A percentile compares a stretch with the other conserved stretches of the same genome.
phyloP scores from a whole-genome alignment of 768 basidiomycete species.

The Lanmaoa pseudosensibilis region DNA sequence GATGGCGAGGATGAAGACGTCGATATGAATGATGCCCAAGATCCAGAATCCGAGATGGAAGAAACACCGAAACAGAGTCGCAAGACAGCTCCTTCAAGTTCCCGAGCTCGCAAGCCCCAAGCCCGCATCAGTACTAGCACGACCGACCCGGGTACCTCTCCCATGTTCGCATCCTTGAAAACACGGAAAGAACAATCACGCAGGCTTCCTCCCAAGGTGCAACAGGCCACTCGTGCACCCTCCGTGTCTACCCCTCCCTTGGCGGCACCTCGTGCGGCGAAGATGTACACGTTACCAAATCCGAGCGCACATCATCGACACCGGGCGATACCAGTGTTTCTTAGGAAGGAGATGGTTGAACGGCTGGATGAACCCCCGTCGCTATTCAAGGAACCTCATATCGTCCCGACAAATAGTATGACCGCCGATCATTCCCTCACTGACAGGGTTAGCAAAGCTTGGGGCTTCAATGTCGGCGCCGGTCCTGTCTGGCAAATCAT shows the following conservation, averaged over 20 bases:
- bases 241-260: constrained; percentile 6
- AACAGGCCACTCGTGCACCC: constrained; percentile 2
- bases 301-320: constrained; percentile 75
- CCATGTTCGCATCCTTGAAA: constrained; percentile 7
- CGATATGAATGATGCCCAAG: constrained; percentile 20
- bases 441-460: constrained; percentile 61
- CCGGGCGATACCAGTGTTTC: constrained; percentile 61
- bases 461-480: constrained; percentile 71
- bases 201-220: constrained; percentile 21
- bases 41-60: constrained; percentile 16
- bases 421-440: constrained; percentile 47
- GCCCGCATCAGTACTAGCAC: background rate
- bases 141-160: background rate
- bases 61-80: constrained; percentile 9
- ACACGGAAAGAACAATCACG: constrained; percentile 15
- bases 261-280: constrained; percentile 18
- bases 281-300: constrained; percentile 59
- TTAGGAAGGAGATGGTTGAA: constrained; percentile 52
- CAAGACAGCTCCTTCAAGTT: constrained; percentile 5
- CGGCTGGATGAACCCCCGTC: constrained; percentile 52
- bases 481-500: constrained; percentile 79
- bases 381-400: constrained; percentile 46
- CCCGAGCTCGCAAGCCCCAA: constrained; percentile 1
- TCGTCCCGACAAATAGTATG: constrained; percentile 55
- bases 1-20: constrained; percentile 35